Percentiles rank a stretch among this genome's conserved stretches.
These are phyloP conservation scores for Leishmania tarentolae DNA, from an alignment of 208 protist species.

Conservation along the genomic window DNA sequence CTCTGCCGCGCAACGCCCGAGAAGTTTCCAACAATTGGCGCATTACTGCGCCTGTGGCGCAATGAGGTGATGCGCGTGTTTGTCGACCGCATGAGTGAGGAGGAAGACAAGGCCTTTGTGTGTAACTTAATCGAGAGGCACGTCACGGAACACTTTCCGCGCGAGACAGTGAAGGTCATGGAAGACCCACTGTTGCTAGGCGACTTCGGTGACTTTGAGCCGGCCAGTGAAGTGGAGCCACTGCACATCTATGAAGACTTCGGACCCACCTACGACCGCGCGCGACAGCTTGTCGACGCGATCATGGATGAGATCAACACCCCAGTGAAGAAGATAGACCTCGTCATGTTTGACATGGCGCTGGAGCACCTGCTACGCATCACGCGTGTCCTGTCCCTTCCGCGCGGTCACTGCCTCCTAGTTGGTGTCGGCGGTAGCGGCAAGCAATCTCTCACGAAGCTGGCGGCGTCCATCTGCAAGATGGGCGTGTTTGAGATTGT, in stretches of 20 bases:
- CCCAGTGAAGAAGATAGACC: conserved; percentile 91
- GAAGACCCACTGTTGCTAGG: conserved; percentile 95
- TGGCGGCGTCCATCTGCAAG: conserved; percentile 94
- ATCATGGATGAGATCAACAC: conserved; percentile 96
- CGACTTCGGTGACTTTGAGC: conserved; percentile 94
- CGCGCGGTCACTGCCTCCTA: conserved; percentile 97
- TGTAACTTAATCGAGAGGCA: conserved; percentile 71
- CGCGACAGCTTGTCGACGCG: conserved; percentile 88
- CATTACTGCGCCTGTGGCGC: conserved; percentile 96
- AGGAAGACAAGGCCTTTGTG: conserved; percentile 93
- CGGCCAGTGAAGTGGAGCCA: conserved; percentile 75
- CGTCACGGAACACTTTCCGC: conserved; percentile 79
- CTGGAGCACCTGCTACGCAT: conserved; percentile 97
- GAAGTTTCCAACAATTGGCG: conserved; percentile 72
- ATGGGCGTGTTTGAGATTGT: conserved; percentile 98
- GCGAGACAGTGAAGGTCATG: conserved; percentile 55
- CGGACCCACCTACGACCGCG: conserved; percentile 74
- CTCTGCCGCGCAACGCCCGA: conserved; percentile 94
- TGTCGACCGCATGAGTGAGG: conserved; percentile 96
- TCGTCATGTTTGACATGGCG: conserved; percentile 99
- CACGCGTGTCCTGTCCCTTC: conserved; percentile 95
- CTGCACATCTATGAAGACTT: conserved; percentile 95
- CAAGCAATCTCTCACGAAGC: conserved; percentile 97
- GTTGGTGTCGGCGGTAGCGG: conserved; percentile 98
- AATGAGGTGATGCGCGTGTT: conserved; percentile 98